These are phyloP conservation scores for Xylaria castorea DNA, from an alignment of 495 filamentous ascomycete species.

Conservation along the genomic window DNA sequence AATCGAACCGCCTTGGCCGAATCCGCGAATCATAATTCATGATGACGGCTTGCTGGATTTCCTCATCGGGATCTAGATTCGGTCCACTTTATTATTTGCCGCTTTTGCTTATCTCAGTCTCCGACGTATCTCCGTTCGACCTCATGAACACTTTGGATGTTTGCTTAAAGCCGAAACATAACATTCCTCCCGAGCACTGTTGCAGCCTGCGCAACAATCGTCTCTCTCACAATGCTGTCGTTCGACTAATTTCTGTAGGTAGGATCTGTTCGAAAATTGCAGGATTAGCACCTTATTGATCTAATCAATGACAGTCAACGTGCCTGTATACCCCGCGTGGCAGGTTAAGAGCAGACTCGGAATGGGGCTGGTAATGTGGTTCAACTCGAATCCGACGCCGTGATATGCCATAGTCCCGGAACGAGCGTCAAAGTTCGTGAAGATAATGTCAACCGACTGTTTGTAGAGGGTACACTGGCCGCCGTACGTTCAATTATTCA, in stretches of 20 bases:
- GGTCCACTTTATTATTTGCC: background rate
- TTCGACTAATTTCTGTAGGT: slow-evolving; percentile 39
- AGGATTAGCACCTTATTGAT: slow-evolving; percentile 36
- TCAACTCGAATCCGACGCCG: slow-evolving; percentile 40
- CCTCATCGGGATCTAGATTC: slow-evolving; percentile 17
- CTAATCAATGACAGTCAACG: slow-evolving; percentile 36
- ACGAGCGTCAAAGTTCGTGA: slow-evolving; percentile 38
- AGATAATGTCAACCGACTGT: slow-evolving; percentile 37
- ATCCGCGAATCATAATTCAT: slow-evolving; percentile 11
- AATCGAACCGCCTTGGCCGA: background rate
- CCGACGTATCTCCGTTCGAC: background rate
- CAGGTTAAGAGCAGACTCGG: slow-evolving; percentile 35
- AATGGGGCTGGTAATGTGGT: slow-evolving; percentile 41
- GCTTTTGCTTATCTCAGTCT: slow-evolving; percentile 25
- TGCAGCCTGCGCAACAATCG: slow-evolving; percentile 40
- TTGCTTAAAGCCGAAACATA: slow-evolving; percentile 10
- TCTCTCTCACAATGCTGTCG: slow-evolving; percentile 39
- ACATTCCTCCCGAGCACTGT: slow-evolving; percentile 36
- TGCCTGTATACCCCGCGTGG: slow-evolving; percentile 42
- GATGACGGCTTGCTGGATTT: background rate
- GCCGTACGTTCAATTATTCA: slow-evolving; percentile 42
- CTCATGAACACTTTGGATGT: background rate
- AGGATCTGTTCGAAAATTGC: slow-evolving; percentile 36
- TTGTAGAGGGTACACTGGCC: slow-evolving; percentile 32
- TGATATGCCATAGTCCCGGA: slow-evolving; percentile 35